phyloP scores from a whole-genome alignment of 148 eudicot species.

The Arbutus unedo region DNA sequence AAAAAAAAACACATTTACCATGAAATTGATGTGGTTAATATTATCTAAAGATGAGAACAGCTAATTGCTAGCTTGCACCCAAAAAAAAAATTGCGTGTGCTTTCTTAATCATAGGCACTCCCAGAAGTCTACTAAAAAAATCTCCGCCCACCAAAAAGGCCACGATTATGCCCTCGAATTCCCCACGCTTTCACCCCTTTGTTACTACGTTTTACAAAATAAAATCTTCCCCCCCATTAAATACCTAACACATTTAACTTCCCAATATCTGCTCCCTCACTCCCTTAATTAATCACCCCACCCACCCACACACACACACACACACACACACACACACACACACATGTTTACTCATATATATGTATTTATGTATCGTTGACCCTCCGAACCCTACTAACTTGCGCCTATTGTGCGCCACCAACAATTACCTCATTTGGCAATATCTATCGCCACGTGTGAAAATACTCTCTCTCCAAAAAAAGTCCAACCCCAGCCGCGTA shows the following conservation, averaged over 20 bases:
- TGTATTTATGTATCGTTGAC: neutral
- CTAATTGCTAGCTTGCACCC: conserved; percentile 19
- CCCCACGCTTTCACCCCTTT: neutral
- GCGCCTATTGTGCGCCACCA: neutral
- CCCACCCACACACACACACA: neutral
- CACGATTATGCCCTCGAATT: neutral
- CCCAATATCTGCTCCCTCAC: neutral
- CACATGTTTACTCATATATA: neutral
- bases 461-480: neutral
- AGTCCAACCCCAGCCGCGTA: neutral
- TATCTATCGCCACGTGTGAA: conserved; percentile 3
- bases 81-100: neutral
- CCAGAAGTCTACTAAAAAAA: neutral
- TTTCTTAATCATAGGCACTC: neutral
- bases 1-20: neutral
- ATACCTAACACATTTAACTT: too few species aligned
- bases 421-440: neutral
- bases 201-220: too few species aligned
- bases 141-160: neutral
- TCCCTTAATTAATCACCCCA: neutral
- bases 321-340: neutral
- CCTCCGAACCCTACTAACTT: neutral
- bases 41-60: neutral
- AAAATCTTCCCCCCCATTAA: too few species aligned
- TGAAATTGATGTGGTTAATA: neutral